Evolutionary conservation across 176 grass and related monocot genomes (phyloP), one percentile per base, ranked within the genome.

Genomic region (Poa pratensis): DNA sequence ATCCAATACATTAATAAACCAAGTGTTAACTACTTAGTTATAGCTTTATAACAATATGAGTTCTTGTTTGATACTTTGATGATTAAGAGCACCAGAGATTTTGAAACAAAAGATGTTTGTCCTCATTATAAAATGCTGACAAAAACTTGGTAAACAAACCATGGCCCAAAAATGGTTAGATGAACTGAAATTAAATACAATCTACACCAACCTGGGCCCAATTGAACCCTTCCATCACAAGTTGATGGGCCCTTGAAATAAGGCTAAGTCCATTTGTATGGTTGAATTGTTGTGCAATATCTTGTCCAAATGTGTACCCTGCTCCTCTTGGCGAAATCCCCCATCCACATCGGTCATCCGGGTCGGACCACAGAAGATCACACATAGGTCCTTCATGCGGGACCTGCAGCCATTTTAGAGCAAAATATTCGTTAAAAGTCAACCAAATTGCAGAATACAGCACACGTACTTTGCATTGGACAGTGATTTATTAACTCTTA

Each of bases 311-410:
- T 50, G 92, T 94, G 89, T 94, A 94, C 28, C 92, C 92, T 60
- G 89, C 91, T 23, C 91, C 91, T 77, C 91, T 84, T 79, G 91
- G 91, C 60, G 91, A 93, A 81, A 93, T 93, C 65, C 91, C 91
- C 91, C 88, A 94, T 19, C 92, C 92, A 57, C 89, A 94, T 73
- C 92, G 69, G 53, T 94, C 92, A 88, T 94, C 92, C 0, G 92
- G 89, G n/a, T 94, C 91, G 65, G 92, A 94, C 92, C 92, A 94
- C 55, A 91, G 67, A 83, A 94, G 89, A 89, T 94, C 92, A 78
- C 92, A 94, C 92, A 94, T 94, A 9, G 92, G 92, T 32, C 92
- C 92, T 87, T 94, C 92, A 81, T 94, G 92, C 20, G 92, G 89
- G 6, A 94, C 92, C 92, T 91, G 73, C 77, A 93, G 18, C 45